Percentiles rank a stretch among this genome's conserved stretches.
Conservation (phyloP, 129 eudicot species). For the Sambucus nigra region DNA sequence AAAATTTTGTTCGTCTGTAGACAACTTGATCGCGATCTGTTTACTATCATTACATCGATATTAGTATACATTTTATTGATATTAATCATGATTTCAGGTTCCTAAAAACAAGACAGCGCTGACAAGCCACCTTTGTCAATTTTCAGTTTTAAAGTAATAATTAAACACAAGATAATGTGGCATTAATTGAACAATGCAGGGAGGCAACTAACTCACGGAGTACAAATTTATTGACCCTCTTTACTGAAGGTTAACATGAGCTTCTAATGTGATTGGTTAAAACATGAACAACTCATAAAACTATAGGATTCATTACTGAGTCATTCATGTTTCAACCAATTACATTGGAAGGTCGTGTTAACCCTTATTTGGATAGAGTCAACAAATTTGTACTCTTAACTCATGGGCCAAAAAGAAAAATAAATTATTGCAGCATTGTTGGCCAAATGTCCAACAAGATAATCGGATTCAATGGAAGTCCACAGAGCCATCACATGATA, state of each 20-base stretch:
- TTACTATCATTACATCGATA: not conserved
- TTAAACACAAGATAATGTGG: not conserved
- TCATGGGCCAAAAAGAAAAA: not conserved
- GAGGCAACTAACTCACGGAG: too few species aligned
- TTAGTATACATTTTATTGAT: not conserved
- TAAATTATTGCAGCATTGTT: not conserved
- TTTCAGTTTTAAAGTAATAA: not conserved
- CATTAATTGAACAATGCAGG: not conserved
- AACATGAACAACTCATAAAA: too few species aligned
- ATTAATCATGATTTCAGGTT: not conserved
- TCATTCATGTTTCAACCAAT: too few species aligned
- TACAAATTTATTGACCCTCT: too few species aligned
- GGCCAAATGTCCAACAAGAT: not conserved
- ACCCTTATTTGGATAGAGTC: too few species aligned
- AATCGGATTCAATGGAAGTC: not conserved
- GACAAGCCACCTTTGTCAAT: not conserved
- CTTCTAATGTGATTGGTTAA: too few species aligned
- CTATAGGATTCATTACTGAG: too few species aligned
- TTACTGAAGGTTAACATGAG: too few species aligned
- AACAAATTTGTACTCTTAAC: not conserved
- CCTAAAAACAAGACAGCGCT: not conserved
- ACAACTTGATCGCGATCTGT: not conserved
- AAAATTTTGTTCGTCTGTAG: too few species aligned
- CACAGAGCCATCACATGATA: constrained; percentile 10
- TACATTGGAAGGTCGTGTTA: too few species aligned